Base-by-base conservation (phyloP, 2,329 filamentous ascomycete species). In the Fusarium pseudograminearum region DNA sequence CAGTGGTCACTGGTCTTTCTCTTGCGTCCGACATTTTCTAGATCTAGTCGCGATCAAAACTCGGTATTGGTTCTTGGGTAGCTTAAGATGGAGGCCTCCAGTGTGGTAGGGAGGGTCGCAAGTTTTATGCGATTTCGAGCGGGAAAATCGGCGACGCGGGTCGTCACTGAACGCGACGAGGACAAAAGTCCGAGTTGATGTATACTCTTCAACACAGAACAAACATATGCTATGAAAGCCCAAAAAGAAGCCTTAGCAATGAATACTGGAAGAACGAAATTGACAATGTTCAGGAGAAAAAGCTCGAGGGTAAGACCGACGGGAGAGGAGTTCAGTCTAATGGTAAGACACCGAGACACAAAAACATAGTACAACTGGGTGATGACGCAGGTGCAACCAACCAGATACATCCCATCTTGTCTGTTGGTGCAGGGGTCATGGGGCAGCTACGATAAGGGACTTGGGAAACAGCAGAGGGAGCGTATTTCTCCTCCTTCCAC, bases 1-100 rank as follows among this genome's bases (percentile, higher is more conserved):
- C 78, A 44, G 78, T 76, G 44, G 68, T 72, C 58, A 57, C 33
- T 18, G 70, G 71, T 34, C 71, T 72, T 41, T 71, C 67, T 53
- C 53, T 66, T n/a, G 55, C 36, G 42, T 67, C 57, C 44, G 74
- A 42, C 76, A 77, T 77, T n/a, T 57, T 65, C 57, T 48, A 33
- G 16, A 18, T 47, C 20, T 45, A 26, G 28, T 57, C 47, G 31
- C 28, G 50, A 22, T 55, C 31, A 53, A 30, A 26, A 45, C 31
- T 33, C 33, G 31, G 16, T 42, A 30, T 45, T 42, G 34, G 26
- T 51, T 47, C 42, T 42, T 31, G 14, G 40, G 34, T n/a, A 33
- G 44, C 28, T 48, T 46, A 46, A 30, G 40, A 50, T 24, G 63
- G 67, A 70, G 67, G 63, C 67, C 67, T 69, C 67, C 53, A n/a